Evolutionary conservation across 768 basidiomycete species (phyloP), one percentile per base, ranked within the genome.

Genomic region (Kwoniella pini): DNA sequence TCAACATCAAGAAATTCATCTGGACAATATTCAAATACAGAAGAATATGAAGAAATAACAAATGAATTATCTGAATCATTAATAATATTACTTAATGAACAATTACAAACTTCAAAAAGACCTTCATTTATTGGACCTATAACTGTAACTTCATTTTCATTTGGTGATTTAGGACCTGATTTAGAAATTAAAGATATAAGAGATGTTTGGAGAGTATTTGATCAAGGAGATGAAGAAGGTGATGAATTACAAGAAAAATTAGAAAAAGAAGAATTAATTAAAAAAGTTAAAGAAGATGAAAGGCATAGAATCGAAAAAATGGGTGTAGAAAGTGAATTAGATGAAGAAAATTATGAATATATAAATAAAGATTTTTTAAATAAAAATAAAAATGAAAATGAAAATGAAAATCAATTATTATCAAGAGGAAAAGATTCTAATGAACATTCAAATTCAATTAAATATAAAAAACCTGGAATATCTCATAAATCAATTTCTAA

Each of bases 91-190:
- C 86, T 99, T 71, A 93, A 96, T 80, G 81, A 81, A 59, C 88
- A 91, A 58, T 87, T 99, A 22, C 73, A 83, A 5, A 83, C 80
- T 49, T 85, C 87, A 2, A 79, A 85, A 30, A 81, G 90, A n/a
- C 96, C 95, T 0, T 91, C 91, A 10, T 98, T 94, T 78, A 89
- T 99, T 36, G 96, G 96, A 1, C 92, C 94, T 13, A 85, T 98
- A 60, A 84, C 87, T 60, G 86, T 98, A 56, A 87, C 86, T 1
- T 86, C 87, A 3, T 84, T 98, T 55, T 89, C 91, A 59, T 94
- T 99, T 79, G 96, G 96, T 30, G 85, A 87, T 0, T 81, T 81
- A 19, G 75, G 86, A 2, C 96, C 96, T 3, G 88, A 93, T 60
- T 84, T 94, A 22, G 91, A 96, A 76, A 84, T 98, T 54, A 86